Evolutionary conservation across 768 basidiomycete genomes (phyloP).

Genomic region (Auriscalpium microsporum): DNA sequence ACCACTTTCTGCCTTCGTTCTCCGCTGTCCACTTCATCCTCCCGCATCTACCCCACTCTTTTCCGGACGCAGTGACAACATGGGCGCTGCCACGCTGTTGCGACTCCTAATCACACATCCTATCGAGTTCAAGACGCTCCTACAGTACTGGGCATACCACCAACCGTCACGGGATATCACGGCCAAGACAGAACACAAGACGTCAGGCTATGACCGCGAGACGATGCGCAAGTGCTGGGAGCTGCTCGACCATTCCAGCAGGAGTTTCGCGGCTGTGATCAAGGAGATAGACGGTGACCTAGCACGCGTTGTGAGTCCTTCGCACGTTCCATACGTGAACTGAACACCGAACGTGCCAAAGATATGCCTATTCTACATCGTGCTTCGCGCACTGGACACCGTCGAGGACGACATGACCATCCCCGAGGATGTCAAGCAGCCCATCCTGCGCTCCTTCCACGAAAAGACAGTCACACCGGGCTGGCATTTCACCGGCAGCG

Average conservation of each 20-base stretch:
- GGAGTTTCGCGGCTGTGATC: conserved; percentile 89
- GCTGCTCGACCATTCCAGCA: conserved; percentile 79
- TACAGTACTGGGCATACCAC: conserved; percentile 80
- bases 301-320: conserved; percentile 70
- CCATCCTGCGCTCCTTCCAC: conserved; percentile 77
- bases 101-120: conserved; percentile 70
- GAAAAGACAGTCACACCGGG: conserved; percentile 69
- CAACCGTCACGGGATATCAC: conserved; percentile 79
- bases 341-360: conserved; percentile 21
- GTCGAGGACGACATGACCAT: conserved; percentile 99
- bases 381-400: conserved; percentile 90
- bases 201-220: conserved; percentile 80
- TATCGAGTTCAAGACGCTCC: conserved; percentile 69
- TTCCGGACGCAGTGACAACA: conserved; percentile 20
- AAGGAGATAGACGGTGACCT: conserved; percentile 95
- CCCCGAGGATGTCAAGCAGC: conserved; percentile 77
- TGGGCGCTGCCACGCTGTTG: conserved; percentile 56
- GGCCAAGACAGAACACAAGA: conserved; percentile 57
- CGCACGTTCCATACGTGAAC: background rate
- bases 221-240: conserved; percentile 88
- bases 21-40: background rate
- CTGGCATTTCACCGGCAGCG: conserved; percentile 78
- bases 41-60: background rate
- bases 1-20: background rate
- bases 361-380: conserved; percentile 94